Evolutionary conservation across 2,329 filamentous ascomycete species (phyloP).

Genomic region (Ramularia endophylla): DNA sequence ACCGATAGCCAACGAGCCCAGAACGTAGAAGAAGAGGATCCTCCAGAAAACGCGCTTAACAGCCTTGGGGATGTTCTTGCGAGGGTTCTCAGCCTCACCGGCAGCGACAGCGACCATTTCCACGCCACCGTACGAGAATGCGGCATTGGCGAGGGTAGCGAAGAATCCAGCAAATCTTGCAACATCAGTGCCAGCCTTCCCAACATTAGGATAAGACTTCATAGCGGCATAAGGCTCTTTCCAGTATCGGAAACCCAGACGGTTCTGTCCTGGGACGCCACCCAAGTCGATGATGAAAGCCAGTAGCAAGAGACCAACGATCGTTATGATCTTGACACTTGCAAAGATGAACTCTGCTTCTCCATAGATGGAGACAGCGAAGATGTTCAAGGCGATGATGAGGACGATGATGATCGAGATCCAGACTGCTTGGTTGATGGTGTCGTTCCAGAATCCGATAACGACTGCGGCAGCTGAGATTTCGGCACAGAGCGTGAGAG

Average conservation of each 20-base stretch:
- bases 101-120: conserved; percentile 52
- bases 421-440: conserved; percentile 31
- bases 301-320: conserved; percentile 36
- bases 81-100: conserved; percentile 50
- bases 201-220: conserved; percentile 57
- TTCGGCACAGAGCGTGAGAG: conserved; percentile 49
- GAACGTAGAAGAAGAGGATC: conserved; percentile 50
- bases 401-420: conserved; percentile 55
- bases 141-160: conserved; percentile 44
- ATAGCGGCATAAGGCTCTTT: conserved; percentile 51
- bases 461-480: conserved; percentile 61
- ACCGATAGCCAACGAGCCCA: conserved; percentile 51
- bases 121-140: conserved; percentile 48
- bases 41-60: conserved; percentile 48
- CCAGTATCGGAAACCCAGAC: conserved; percentile 66
- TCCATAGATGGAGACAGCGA: conserved; percentile 46
- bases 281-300: conserved; percentile 57
- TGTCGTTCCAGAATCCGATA: conserved; percentile 53
- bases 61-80: conserved; percentile 50
- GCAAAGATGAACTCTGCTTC: conserved; percentile 50
- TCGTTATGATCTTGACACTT: conserved; percentile 45
- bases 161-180: conserved; percentile 56
- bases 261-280: conserved; percentile 52
- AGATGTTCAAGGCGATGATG: conserved; percentile 56
- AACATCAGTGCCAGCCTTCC: conserved; percentile 42